Percentiles rank a stretch among this genome's conserved stretches.
Evolutionary conservation across 2,329 filamentous ascomycete species (phyloP).

Genomic region (Pleomassaria siparia): DNA sequence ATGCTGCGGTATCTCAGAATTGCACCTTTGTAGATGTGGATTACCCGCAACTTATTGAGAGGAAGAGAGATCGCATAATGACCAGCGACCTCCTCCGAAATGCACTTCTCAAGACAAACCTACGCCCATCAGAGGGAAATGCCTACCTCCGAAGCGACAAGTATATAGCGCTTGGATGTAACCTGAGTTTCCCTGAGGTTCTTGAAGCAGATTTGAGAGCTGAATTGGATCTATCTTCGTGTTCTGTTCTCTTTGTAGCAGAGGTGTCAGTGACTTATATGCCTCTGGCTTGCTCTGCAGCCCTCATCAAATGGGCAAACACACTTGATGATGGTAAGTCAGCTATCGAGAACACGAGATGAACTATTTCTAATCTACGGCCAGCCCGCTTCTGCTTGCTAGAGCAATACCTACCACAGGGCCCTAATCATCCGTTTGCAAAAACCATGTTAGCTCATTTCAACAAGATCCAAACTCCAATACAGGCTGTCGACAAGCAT

Average conservation of each 20-base stretch:
- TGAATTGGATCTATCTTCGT: conserved; percentile 60
- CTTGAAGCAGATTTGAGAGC: conserved; percentile 62
- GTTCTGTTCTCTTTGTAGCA: conserved; percentile 75
- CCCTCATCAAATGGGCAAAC: conserved; percentile 76
- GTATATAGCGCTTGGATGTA: conserved; percentile 80
- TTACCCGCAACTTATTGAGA: conserved; percentile 75
- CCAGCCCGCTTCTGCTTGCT: conserved; percentile 79
- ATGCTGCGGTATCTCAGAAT: conserved; percentile 59
- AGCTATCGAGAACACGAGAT: background rate
- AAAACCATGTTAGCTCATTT: conserved; percentile 84
- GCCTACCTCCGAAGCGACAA: conserved; percentile 56
- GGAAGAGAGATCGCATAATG: conserved; percentile 70
- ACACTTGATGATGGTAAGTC: conserved; percentile 65
- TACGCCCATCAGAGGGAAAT: conserved; percentile 29
- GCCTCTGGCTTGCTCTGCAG: conserved; percentile 71
- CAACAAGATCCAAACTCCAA: conserved; percentile 73
- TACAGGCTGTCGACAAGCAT: conserved; percentile 74
- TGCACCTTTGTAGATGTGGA: conserved; percentile 81
- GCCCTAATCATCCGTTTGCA: conserved; percentile 78
- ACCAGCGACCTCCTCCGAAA: conserved; percentile 51
- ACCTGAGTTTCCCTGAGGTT: conserved; percentile 67
- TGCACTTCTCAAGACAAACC: conserved; percentile 28
- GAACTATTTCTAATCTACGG: background rate
- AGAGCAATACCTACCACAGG: conserved; percentile 82
- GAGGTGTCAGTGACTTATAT: conserved; percentile 94